Evolutionary conservation across 1,284 basidiomycete genomes (phyloP).

Genomic region (Sporisorium reilianum): DNA sequence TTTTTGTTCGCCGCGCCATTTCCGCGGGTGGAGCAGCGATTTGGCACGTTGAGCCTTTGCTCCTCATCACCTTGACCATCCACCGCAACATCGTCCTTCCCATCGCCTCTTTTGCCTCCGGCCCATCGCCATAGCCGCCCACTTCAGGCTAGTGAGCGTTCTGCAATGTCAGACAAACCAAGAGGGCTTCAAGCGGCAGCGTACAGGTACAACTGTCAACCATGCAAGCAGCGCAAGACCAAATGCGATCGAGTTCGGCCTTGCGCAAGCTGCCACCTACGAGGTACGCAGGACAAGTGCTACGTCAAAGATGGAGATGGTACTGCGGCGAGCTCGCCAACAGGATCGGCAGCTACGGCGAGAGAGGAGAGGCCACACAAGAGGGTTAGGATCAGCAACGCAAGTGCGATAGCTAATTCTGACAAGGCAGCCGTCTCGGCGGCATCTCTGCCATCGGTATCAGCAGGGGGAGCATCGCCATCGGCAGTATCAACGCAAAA

Average conservation of each 20-base stretch:
- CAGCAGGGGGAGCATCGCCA: not conserved
- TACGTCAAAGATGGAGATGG: conserved; percentile 17
- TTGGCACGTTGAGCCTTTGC: not conserved
- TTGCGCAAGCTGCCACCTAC: conserved; percentile 36
- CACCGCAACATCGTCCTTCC: too few relatives aligned
- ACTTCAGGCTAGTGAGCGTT: not conserved
- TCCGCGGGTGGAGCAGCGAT: conserved; percentile 14
- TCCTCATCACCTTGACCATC: conserved; percentile 5
- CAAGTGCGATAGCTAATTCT: not conserved
- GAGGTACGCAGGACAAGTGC: conserved; percentile 34
- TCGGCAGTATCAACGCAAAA: not conserved
- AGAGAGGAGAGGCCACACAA: conserved; percentile 8
- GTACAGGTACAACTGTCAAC: conserved; percentile 45
- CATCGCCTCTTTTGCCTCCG: too few relatives aligned
- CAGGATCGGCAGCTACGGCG: not conserved
- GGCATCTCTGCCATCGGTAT: not conserved
- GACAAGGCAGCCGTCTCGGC: not conserved
- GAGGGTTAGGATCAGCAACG: conserved; percentile 7
- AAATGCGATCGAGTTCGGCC: conserved; percentile 51
- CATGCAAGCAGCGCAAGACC: conserved; percentile 51
- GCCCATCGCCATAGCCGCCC: not conserved
- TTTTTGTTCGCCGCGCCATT: conserved; percentile 15
- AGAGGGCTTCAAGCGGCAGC: conserved; percentile 31
- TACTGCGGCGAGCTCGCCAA: not conserved
- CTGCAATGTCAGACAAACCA: conserved; percentile 22